Conservation (phyloP, 179 eudicot species). For the Drosera spatulata region DNA sequence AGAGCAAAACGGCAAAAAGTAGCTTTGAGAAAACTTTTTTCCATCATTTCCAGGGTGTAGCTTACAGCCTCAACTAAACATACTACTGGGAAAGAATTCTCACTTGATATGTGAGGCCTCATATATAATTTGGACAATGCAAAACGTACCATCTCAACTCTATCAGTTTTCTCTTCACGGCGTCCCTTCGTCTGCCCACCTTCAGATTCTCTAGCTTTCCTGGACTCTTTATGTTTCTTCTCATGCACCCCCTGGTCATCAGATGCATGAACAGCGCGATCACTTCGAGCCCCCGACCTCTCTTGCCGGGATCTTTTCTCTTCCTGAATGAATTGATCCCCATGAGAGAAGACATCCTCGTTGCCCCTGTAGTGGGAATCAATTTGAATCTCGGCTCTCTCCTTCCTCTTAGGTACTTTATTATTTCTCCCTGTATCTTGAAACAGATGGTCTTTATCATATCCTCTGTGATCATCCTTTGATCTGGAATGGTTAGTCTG, state of each 20-base stretch:
- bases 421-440: conserved; percentile 46
- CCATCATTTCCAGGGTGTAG: not conserved
- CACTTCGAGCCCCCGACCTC: conserved; percentile 42
- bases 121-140: conserved; percentile 10
- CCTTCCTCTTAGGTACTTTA: conserved; percentile 62
- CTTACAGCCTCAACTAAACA: conserved; percentile 2
- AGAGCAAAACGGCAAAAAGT: not conserved
- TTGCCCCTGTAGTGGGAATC: conserved; percentile 41
- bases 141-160: conserved; percentile 73
- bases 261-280: conserved; percentile 42
- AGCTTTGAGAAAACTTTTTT: not conserved
- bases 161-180: conserved; percentile 43
- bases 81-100: not conserved
- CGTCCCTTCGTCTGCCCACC: conserved; percentile 48
- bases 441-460: conserved; percentile 26
- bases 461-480: conserved; percentile 58
- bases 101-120: conserved; percentile 2
- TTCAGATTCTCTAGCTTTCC: conserved; percentile 54
- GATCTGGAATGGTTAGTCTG: conserved; percentile 50
- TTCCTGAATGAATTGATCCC: conserved; percentile 38
- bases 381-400: conserved; percentile 45
- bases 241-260: conserved; percentile 45
- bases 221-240: conserved; percentile 48
- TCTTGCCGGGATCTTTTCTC: conserved; percentile 77
- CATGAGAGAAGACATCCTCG: conserved; percentile 51